Percentiles rank a stretch among this genome's conserved stretches.
These are phyloP conservation scores for Tagetes patula DNA, from an alignment of 129 eudicot genomes.

Conservation along the genomic window DNA sequence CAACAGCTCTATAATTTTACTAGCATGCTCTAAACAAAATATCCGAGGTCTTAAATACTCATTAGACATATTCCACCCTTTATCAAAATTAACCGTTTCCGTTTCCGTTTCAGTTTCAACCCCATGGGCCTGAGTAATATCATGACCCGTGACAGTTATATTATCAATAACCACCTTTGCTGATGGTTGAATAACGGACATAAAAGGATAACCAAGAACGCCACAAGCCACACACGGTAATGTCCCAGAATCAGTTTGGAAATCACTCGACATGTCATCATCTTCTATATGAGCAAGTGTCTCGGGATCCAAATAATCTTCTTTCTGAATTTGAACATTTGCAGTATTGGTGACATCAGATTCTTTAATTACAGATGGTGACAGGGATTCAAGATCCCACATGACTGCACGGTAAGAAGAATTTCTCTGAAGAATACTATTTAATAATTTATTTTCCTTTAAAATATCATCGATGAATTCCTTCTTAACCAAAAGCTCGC, in stretches of 20 bases:
- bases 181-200: constrained; percentile 85
- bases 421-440: constrained; percentile 50
- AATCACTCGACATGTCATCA: constrained; percentile 73
- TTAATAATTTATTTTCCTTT: constrained; percentile 59
- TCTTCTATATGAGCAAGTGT: constrained; percentile 44
- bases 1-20: constrained; percentile 69
- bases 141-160: constrained; percentile 29
- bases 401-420: constrained; percentile 52
- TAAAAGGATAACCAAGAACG: constrained; percentile 93
- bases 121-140: constrained; percentile 18
- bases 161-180: constrained; percentile 33
- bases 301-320: constrained; percentile 37
- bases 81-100: constrained; percentile 25
- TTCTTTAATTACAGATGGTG: constrained; percentile 54
- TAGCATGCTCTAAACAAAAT: constrained; percentile 94
- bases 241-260: constrained; percentile 83
- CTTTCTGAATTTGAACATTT: constrained; percentile 27
- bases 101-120: constrained; percentile 19
- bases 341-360: constrained; percentile 28
- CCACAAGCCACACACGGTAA: constrained; percentile 98
- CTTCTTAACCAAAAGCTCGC: constrained; percentile 77
- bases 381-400: constrained; percentile 74
- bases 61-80: constrained; percentile 51
- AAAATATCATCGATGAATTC: constrained; percentile 84
- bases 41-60: constrained; percentile 66